Base-by-base conservation (phyloP, 2,329 filamentous ascomycete genomes). In the Diaporthe aspalathi region DNA sequence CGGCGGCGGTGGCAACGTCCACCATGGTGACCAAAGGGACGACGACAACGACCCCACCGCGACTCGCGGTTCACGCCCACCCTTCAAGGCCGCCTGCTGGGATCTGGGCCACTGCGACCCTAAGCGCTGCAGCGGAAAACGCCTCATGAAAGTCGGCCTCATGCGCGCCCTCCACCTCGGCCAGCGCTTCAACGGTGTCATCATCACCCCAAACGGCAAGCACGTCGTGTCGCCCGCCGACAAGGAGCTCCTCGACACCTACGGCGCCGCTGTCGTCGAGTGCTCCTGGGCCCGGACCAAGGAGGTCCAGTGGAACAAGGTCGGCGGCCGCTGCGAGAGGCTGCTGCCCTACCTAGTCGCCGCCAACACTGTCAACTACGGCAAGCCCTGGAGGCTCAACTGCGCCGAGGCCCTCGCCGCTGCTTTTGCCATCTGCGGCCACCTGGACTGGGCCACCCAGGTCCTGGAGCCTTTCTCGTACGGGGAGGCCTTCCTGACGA, bases 61-160 rank as follows among this genome's bases (percentile, higher is more conserved):
- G 70, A 71, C 77, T 68, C 43, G 72, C 52, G 65, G 72, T 60
- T 73, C 77, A 62, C 88, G 77, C 74, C 90, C 83, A 49, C 78
- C 84, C 27, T 98, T 95, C 88, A 97, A 97, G 83, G 95, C 96
- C 62, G 96, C 95, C 72, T 98, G 95, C 81, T 99, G 96, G 96
- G 96, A 99, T 79, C 87, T 99, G 43, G 95, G 95, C 73, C 96
- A 99, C 84, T 99, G 96, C 85, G 96, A 99, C 79, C 94, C 95
- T 11, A 98, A 98, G 82, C 88, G 95, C 76, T 99, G 96, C 83
- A 98, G 95, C 0, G 96, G 96, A 40, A 99, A 99, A 85, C 91
- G 94, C 74, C 88, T 99, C 43, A 97, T 99, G 89, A 91, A 92
- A 74, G 89, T 97, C 69, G 95, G 95, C 3, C 86, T 98, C 78